Evolutionary conservation across 345 rosid genomes (phyloP), one percentile per base, ranked within the genome.

Genomic region (Citrus medica): DNA sequence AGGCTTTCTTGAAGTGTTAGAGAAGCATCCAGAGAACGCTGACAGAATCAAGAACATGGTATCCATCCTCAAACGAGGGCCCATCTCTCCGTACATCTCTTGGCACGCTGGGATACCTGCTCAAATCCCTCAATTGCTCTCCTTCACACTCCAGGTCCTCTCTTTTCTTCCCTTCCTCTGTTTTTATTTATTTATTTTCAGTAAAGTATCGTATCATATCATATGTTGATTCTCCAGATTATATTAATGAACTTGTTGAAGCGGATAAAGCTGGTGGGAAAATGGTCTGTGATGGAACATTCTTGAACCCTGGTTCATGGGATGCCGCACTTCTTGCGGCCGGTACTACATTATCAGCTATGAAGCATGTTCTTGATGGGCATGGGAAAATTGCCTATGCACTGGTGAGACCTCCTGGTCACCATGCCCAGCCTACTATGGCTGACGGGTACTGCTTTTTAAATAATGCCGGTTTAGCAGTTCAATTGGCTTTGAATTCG

Each of bases 371-470:
- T 72, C 94, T 92, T 35, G 88, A 89, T 17, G 86, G 89, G 13
- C 82, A 85, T 71, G 98, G 92, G 6, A 83, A 89, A 67, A 21
- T 93, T 33, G 87, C 91, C 5, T 93, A 90, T 81, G 88, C 98
- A 28, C 77, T 95, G 71, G 98, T 94, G 37, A 92, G 98, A 46
- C 97, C 98, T 75, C 98, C 98, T 0, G 98, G 98, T n/a, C 98
- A 95, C 84, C 98, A 95, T 73, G 86, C 98, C 64, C 98, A 93
- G 85, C 97, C 97, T 69, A 87, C 84, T 77, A 94, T 79, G 82
- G 94, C 98, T 1, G 99, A 95, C 32, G 99, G 99, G 16, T 95
- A 92, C 77, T 93, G 98, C 86, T 95, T 95, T 77, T 84, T 93
- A 30, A 95, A 93, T 88, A 95, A 93, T 48, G 93, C 95, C 0